Base-by-base conservation (phyloP, 2,329 filamentous ascomycete species). In the Dactylonectria macrodidyma region DNA sequence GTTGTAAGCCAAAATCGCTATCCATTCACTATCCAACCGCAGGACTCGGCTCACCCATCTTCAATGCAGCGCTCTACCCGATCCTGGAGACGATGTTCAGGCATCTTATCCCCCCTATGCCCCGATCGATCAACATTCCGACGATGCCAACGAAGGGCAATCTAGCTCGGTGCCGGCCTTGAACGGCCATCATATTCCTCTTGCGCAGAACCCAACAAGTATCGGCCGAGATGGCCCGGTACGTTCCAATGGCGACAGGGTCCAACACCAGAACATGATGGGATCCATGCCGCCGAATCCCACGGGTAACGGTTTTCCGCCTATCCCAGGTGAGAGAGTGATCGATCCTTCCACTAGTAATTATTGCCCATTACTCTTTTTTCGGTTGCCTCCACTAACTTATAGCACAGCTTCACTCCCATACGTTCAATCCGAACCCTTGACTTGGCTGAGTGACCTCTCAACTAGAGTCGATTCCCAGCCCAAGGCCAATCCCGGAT, bases 1-100 rank as follows among this genome's bases (percentile, higher is more conserved):
- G 63, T 80, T 79, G 81, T 82, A 70, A 10, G 61, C 33, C 10
- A 11, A n/a, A 9, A 19, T 5, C 3, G 2, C 11, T 26, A 9
- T 41, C 19, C 33, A 38, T 9, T 14, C 41, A 16, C 41, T n/a
- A 22, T 36, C 7, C 9, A 54, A 36, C 3, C n/a, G 11, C 6
- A 16, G n/a, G n/a, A 36, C 51, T 2, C 19, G 4, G 2, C 26
- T 52, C 26, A 52, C 16, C 41, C n/a, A 19, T 8, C n/a, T n/a
- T 14, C 16, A n/a, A 44, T 44, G 14, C 16, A 52, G 47, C 26
- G 33, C n/a, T 24, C 16, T 38, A 12, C 38, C n/a, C 24, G 55
- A 65, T 11, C 24, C 55, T 6, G 22, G 30, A 16, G 47, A 65
- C 34, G 33, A 41, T 34, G 10, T 58, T 22, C 33, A 52, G 12